Evolutionary conservation across 75 land plant genomes (phyloP), one percentile per base, ranked within the genome.

Genomic region (Larix kaempferi): DNA sequence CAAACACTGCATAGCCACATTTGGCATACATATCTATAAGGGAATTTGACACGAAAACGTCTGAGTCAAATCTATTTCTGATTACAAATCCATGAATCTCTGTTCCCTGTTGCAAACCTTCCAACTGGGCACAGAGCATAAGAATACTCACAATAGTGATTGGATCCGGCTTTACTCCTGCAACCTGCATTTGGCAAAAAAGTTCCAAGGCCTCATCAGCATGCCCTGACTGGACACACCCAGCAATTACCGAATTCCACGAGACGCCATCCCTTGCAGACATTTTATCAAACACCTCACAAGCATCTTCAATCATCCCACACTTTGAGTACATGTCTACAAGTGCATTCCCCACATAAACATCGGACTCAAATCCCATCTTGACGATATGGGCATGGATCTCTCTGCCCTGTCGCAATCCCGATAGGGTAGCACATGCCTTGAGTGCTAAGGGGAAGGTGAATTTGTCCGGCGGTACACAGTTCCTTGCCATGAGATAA

Each of bases 1-100:
- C 90, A 29, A 29, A 3, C 5, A 29, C 35, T 15, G 80, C 41
- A 56, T 71, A 57, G 21, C 79, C 83, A 41, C 87, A 88, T 81
- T 83, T 85, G 2, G 77, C 82, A 74, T 88, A 88, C 17, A 83
- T 23, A 67, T 80, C 78, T 55, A 85, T 66, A 10, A 88, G 73
- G 35, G 84, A 65, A 76, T 85, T 88, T 0, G 56, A 23, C 19
- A 26, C 71, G 52, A 76, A 39, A 10, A 83, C 29, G 15, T 75
- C 29, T 6, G 54, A 6, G 1, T 77, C 6, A 73, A 61, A 23
- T 64, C 83, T 49, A 69, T 57, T 63, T 52, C 59, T 74, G 26
- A 77, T 33, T 6, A 74, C 64, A 57, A 44, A 75, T 33, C 11
- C 1, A 1, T 27, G 55, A 44, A 75, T 33, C 11, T 5, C 5